Evolutionary conservation across 495 filamentous ascomycete genomes (phyloP).

Genomic region (Aspergillus biplanus): DNA sequence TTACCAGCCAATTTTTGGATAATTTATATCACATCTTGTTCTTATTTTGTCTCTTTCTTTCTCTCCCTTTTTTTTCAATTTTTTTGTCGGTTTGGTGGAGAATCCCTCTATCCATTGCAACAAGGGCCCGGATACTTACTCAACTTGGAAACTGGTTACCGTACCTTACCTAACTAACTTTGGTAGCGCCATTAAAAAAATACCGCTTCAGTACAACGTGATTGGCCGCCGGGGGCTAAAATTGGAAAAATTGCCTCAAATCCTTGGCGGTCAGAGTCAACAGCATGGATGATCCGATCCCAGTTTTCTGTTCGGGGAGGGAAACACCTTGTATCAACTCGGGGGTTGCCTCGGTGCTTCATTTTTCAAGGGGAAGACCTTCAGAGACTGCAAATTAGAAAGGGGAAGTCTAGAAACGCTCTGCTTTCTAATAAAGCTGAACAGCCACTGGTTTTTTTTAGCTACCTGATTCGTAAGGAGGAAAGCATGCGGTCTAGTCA

Average conservation of each 20-base stretch:
- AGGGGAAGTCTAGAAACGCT: slow-evolving; percentile 7
- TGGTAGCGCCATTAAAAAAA: slow-evolving; percentile 20
- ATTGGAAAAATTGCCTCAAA: slow-evolving; percentile 30
- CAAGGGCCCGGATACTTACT: neutral
- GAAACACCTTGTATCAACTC: neutral
- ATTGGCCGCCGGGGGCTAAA: slow-evolving; percentile 24
- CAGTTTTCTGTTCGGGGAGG: too few species aligned
- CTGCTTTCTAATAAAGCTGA: slow-evolving; percentile 10
- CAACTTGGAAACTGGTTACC: neutral
- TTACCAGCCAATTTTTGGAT: too few species aligned
- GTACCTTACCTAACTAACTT: slow-evolving; percentile 11
- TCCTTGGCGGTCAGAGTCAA: slow-evolving; percentile 2
- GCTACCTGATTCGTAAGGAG: slow-evolving; percentile 16
- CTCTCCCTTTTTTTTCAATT: neutral
- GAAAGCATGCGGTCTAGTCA: slow-evolving; percentile 23
- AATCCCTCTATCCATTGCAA: neutral
- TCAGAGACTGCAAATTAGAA: neutral
- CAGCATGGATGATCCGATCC: slow-evolving; percentile 8
- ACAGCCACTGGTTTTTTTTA: slow-evolving; percentile 14
- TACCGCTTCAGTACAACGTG: slow-evolving; percentile 20
- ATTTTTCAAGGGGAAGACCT: neutral
- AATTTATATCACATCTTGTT: neutral
- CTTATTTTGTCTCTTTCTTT: slow-evolving; percentile 5
- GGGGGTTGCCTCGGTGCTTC: neutral
- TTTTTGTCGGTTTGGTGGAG: neutral